Evolutionary conservation across 2,329 filamentous ascomycete genomes (phyloP).

Genomic region (Monosporascus sp.): DNA sequence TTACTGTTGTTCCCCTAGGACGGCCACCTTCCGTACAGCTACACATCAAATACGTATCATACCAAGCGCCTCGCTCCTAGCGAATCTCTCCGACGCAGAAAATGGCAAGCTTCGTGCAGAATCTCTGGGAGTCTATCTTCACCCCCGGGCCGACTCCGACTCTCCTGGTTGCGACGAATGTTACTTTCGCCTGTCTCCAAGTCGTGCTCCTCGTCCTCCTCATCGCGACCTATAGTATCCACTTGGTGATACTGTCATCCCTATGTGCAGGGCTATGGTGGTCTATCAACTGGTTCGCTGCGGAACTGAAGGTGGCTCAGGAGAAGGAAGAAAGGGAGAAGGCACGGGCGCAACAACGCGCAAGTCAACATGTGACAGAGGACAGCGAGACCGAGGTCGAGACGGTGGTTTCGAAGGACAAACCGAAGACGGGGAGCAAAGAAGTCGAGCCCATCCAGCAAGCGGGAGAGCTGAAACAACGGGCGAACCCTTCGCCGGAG

Average conservation of each 20-base stretch:
- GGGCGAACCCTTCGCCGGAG: constrained; percentile 32
- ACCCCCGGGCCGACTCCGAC: constrained; percentile 84
- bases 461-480: constrained; percentile 45
- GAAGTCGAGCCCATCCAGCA: constrained; percentile 39
- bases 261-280: constrained; percentile 83
- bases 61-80: constrained; percentile 14
- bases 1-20: neutral
- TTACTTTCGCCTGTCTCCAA: constrained; percentile 81
- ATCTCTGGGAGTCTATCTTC: constrained; percentile 91
- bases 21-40: constrained; percentile 8
- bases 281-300: constrained; percentile 94
- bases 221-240: constrained; percentile 76
- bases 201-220: constrained; percentile 70
- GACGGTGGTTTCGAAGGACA: constrained; percentile 23
- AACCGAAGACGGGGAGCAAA: constrained; percentile 28
- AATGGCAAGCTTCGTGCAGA: constrained; percentile 61
- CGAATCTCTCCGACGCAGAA: constrained; percentile 4
- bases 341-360: constrained; percentile 30
- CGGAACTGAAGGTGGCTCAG: constrained; percentile 50
- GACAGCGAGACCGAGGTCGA: constrained; percentile 50
- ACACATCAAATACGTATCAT: constrained; percentile 11
- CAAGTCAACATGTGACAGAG: constrained; percentile 26
- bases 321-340: constrained; percentile 36
- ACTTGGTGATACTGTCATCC: constrained; percentile 77
- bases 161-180: constrained; percentile 84